These are phyloP conservation scores for Dactylellina sp. DNA, from an alignment of 2,329 filamentous ascomycete species.

Conservation along the genomic window DNA sequence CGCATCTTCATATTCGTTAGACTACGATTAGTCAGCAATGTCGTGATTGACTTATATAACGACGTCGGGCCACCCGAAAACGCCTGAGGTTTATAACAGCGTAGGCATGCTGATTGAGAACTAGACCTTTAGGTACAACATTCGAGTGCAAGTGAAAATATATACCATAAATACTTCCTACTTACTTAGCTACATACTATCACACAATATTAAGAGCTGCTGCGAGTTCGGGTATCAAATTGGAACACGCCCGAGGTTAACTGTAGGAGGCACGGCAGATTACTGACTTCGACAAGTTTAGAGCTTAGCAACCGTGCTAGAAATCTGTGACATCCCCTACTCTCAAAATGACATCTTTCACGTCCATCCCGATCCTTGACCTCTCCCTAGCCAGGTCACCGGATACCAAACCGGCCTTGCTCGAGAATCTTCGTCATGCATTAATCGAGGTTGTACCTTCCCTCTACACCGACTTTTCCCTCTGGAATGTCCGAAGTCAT, in stretches of 20 bases:
- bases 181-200: no score
- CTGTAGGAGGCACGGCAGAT: no score
- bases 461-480: not conserved
- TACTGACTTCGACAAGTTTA: no score
- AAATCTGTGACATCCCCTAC: not conserved
- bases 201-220: no score
- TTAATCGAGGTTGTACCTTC: constrained; percentile 71
- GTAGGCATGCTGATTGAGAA: not conserved
- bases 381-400: constrained; percentile 74
- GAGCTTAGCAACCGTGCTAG: not conserved
- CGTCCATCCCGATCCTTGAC: constrained; percentile 80
- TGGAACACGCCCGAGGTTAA: no score
- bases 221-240: no score
- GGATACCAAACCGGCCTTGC: constrained; percentile 77
- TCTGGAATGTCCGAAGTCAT: not conserved
- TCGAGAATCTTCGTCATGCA: constrained; percentile 77
- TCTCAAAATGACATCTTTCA: constrained; percentile 70
- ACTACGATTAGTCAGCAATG: constrained; percentile 15
- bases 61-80: constrained; percentile 17
- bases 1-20: not conserved
- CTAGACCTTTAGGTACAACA: not conserved
- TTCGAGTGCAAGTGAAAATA: not conserved
- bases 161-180: no score
- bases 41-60: constrained; percentile 46
- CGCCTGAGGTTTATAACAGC: constrained; percentile 4